Percentiles rank a stretch among this genome's conserved stretches.
These are phyloP conservation scores for Apiosordaria backusii DNA, from an alignment of 495 filamentous ascomycete genomes.

Conservation along the genomic window DNA sequence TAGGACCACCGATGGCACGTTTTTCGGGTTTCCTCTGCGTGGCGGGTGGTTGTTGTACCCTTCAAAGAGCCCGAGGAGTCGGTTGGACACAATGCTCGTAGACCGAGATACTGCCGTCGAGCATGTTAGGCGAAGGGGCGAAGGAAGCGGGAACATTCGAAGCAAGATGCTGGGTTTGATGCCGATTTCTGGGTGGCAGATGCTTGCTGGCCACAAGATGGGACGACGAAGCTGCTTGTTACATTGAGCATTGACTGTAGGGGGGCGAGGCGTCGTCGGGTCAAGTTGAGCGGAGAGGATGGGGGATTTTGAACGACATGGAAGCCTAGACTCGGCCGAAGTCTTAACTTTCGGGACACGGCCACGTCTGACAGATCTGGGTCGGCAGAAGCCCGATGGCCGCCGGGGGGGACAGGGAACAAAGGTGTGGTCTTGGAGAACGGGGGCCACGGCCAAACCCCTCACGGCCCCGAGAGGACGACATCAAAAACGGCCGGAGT, in stretches of 20 bases:
- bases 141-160: not conserved
- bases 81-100: not conserved
- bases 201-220: not conserved
- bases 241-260: not conserved
- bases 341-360: slow-evolving; percentile 8
- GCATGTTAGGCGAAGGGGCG: not conserved
- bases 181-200: not conserved
- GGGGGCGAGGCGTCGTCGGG: too few species aligned
- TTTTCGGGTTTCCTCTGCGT: too few species aligned
- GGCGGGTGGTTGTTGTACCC: not conserved
- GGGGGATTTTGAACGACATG: not conserved
- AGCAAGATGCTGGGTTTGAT: not conserved
- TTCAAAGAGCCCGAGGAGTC: not conserved
- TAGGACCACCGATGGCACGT: too few species aligned
- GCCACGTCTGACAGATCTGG: slow-evolving; percentile 4
- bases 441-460: not conserved
- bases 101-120: not conserved
- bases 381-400: not conserved
- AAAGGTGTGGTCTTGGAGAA: slow-evolving; percentile 2
- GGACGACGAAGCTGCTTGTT: not conserved
- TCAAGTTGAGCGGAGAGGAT: not conserved
- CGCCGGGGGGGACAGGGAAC: not conserved
- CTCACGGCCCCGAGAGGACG: slow-evolving; percentile 11
- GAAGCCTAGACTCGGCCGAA: slow-evolving; percentile 15
- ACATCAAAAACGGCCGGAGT: slow-evolving; percentile 33